Conservation (phyloP, 192 early-diverging fungal species). For the Rhizophlyctis rosea region DNA sequence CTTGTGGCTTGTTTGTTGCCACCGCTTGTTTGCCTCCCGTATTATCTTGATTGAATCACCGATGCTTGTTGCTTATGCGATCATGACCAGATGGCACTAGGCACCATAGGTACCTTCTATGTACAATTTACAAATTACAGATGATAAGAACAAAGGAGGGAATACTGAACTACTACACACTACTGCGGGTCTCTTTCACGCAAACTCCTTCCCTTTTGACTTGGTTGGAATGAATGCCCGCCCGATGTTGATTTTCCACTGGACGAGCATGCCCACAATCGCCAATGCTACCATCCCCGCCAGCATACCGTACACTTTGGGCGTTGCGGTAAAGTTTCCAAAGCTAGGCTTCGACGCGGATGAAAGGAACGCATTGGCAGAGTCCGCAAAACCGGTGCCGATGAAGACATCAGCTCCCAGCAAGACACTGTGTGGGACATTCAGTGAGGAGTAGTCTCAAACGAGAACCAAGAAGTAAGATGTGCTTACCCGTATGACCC, state of each 20-base stretch:
- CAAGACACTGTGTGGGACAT: slow-evolving; percentile 8
- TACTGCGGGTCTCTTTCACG: no score
- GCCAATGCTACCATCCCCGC: slow-evolving; percentile 13
- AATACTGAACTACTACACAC: no score
- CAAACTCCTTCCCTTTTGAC: no score
- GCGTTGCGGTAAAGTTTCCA: not conserved
- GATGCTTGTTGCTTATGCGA: no score
- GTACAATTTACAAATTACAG: no score
- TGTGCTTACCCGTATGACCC: slow-evolving; percentile 12
- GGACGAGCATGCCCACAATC: slow-evolving; percentile 25
- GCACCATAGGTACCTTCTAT: no score
- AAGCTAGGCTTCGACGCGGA: not conserved
- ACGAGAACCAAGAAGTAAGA: not conserved
- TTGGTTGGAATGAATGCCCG: no score
- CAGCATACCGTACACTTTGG: slow-evolving; percentile 12
- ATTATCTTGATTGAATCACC: no score
- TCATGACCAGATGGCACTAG: no score
- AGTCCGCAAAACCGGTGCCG: slow-evolving; percentile 17
- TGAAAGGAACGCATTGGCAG: slow-evolving; percentile 10
- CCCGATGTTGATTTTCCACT: slow-evolving; percentile 12
- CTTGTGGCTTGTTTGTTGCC: no score
- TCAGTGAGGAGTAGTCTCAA: not conserved
- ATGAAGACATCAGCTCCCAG: slow-evolving; percentile 33
- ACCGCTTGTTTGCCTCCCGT: no score
- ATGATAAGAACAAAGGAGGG: no score